Base-by-base conservation (phyloP, 176 grass and related monocot genomes). In the Carex pumila region DNA sequence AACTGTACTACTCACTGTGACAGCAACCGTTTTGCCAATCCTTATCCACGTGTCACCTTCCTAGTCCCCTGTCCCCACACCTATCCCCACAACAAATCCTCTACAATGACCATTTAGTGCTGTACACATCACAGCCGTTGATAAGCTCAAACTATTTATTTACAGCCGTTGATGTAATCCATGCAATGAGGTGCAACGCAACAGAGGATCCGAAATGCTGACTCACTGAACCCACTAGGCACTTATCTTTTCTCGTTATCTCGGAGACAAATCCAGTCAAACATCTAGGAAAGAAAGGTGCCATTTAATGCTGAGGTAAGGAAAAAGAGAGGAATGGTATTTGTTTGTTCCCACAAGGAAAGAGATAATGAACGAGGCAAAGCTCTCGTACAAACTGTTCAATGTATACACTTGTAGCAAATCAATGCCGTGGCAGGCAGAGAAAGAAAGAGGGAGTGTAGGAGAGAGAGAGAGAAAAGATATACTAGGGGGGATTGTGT, bases 31-130 rank as follows among this genome's bases (percentile, higher is more conserved):
- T 83, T 65, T 6, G 34, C 18, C 12, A 6, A 64, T 65, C 4
- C 17, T 81, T 14, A 43, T 25, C 81, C 81, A 83, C 81, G 61
- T 83, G 81, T 68, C 58, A 83, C 39, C 47, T 52, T 67, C 14
- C 10, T 66, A 78, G 53, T 14, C 52, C 14, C 25, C 73, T 57
- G 45, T 2, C 61, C 58, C 58, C 61, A 83, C 81, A 57, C 10
- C 12, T 34, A 34, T 2, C 61, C 58, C 58, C 61, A 83, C 81
- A 57, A 10, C 12, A 32, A 34, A 57, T 78, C 73, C 73, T 56
- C 25, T 78, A 13, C 79, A 81, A 64, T 31, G 34, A 4, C 7
- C 15, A 13, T 32, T 61, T 55, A 60, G 56, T 79, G 76, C 17
- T 19, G 14, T 39, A 39, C 54, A 3, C 50, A 39, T 81, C 79